A percentile compares a stretch with the other conserved stretches of the same genome.
Conservation (phyloP, 2,329 filamentous ascomycete species). For the Ceratocystis harringtonii region DNA sequence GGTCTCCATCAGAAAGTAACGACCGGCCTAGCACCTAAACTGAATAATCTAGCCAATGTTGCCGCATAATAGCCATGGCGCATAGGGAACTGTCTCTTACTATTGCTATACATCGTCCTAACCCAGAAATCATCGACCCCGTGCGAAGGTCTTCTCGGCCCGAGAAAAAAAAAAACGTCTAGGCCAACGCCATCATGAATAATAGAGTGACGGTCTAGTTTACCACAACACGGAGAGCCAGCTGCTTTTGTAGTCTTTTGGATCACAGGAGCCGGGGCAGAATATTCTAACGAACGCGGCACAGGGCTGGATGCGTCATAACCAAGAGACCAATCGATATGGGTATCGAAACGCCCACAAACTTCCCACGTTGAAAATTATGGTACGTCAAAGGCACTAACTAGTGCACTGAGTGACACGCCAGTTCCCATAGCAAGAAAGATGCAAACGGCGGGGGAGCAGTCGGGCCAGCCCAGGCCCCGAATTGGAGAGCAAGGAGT, state of each 20-base stretch:
- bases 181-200: conserved; percentile 61
- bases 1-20: conserved; percentile 52
- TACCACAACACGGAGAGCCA: conserved; percentile 58
- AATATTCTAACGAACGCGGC: conserved; percentile 67
- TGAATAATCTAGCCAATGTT: too few species aligned
- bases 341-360: conserved; percentile 53
- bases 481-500: too few species aligned
- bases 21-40: conserved; percentile 52
- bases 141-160: conserved; percentile 42
- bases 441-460: conserved; percentile 57
- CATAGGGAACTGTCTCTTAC: conserved; percentile 28
- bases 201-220: conserved; percentile 78
- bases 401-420: conserved; percentile 63
- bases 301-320: conserved; percentile 92
- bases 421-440: conserved; percentile 63
- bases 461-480: conserved; percentile 42
- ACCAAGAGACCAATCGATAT: conserved; percentile 71
- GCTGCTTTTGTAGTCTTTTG: conserved; percentile 57
- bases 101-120: conserved; percentile 83
- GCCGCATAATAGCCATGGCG: too few species aligned
- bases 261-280: conserved; percentile 51
- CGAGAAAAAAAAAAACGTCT: conserved; percentile 52
- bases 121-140: conserved; percentile 66
- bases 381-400: conserved; percentile 49
- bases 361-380: conserved; percentile 53